Percentiles rank a stretch among this genome's conserved stretches.
These are phyloP conservation scores for Cephalotrichum gorgonifer DNA, from an alignment of 2,329 filamentous ascomycete species.

Conservation along the genomic window DNA sequence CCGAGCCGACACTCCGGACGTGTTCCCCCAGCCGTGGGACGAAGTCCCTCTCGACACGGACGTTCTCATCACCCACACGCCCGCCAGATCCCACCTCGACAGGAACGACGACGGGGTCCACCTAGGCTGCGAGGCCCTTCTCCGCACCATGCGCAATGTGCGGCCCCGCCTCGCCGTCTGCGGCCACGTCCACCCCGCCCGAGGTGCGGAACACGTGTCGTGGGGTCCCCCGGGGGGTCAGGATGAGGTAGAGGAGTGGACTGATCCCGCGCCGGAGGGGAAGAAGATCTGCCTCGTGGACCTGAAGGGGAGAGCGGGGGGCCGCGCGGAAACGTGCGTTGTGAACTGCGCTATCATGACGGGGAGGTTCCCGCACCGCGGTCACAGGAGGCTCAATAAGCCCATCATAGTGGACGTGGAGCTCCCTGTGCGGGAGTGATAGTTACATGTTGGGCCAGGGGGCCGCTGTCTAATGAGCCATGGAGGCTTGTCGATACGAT, in stretches of 20 bases:
- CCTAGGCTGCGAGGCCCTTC: constrained; percentile 51
- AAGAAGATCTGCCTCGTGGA: constrained; percentile 55
- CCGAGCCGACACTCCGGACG: background rate
- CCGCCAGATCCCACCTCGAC: constrained; percentile 53
- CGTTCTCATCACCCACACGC: constrained; percentile 61
- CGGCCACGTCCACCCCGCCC: constrained; percentile 61
- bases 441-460: background rate
- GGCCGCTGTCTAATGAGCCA: background rate
- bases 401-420: constrained; percentile 78
- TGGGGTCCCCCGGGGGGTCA: constrained; percentile 42
- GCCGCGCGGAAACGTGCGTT: constrained; percentile 51
- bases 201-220: constrained; percentile 51
- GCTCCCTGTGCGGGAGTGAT: constrained; percentile 37
- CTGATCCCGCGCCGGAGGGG: constrained; percentile 43
- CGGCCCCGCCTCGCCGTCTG: constrained; percentile 57
- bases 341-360: constrained; percentile 72
- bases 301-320: constrained; percentile 41
- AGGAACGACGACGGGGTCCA: constrained; percentile 24
- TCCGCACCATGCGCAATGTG: constrained; percentile 45
- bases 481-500: background rate
- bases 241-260: constrained; percentile 43
- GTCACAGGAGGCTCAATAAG: constrained; percentile 53
- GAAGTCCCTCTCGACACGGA: constrained; percentile 51
- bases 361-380: constrained; percentile 49
- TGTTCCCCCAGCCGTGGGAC: constrained; percentile 38